Base-by-base conservation (phyloP, 345 rosid genomes). In the Cochlearia excelsa region DNA sequence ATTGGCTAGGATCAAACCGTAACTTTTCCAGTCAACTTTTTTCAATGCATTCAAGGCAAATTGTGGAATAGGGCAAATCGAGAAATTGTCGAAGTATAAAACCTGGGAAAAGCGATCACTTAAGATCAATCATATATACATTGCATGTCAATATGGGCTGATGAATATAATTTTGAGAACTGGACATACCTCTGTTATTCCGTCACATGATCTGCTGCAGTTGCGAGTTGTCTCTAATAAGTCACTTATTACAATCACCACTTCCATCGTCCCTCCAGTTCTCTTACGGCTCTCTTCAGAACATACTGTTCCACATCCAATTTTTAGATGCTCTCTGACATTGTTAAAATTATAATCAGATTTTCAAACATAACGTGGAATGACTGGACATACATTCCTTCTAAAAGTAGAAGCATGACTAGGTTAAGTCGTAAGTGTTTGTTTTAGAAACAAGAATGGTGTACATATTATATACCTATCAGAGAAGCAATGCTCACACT, bases 11-110 rank as follows among this genome's bases (percentile, higher is more conserved):
- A 60, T 65, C 81, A 93, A 74, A 64, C 95, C 99, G 53, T 89
- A 93, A 59, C 78, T 82, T 79, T 79, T 84, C 99, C 99, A 93
- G 64, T 86, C 86, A 49, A 85, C 59, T 75, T 80, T 73, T 61
- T 74, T 67, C 70, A 93, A 60, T 43, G 85, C 95, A 34, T 49
- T 81, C 50, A 82, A 69, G 59, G 78, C 72, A 67, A 80, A 55
- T 38, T 67, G 71, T 51, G 84, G 66, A 49, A 82, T 55, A 34
- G 82, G 57, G 68, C 77, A 72, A 57, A 84, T 86, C n/a, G 71
- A 74, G 78, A 83, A 93, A 69, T 85, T 81, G 47, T 82, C 77
- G 7, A 85, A 89, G 71, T 78, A 81, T 71, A 89, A 40, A 67
- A 89, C 90, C 99, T 93, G 77, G 56, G 55, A 68, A 68, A 66